Percentiles rank a stretch among this genome's conserved stretches.
Conservation (phyloP, 352 stramenopile genomes). For the Globisporangium lucens region DNA sequence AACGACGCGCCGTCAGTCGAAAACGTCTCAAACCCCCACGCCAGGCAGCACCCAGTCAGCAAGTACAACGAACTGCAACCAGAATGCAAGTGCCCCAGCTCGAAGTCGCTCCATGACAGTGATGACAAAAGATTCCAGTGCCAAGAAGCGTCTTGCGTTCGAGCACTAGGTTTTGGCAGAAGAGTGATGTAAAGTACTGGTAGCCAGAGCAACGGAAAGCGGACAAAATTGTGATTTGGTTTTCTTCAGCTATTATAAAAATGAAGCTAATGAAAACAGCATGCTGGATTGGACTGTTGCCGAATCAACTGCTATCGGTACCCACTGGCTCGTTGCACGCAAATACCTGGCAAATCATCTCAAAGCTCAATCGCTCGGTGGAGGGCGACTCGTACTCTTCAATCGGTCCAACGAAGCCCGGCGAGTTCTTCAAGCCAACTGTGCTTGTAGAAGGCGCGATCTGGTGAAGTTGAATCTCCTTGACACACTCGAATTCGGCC, state of each 20-base stretch:
- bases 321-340: neutral
- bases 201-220: too few species aligned
- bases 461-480: constrained; percentile 27
- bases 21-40: constrained; percentile 27
- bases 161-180: constrained; percentile 22
- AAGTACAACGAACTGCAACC: constrained; percentile 14
- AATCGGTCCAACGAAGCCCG: constrained; percentile 30
- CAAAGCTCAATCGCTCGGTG: constrained; percentile 15
- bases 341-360: constrained; percentile 26
- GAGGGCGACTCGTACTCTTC: constrained; percentile 21
- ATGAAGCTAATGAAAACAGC: too few species aligned
- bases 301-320: neutral
- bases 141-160: constrained; percentile 30
- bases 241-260: too few species aligned
- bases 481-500: constrained; percentile 47
- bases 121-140: constrained; percentile 22
- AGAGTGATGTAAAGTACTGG: neutral
- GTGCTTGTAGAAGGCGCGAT: neutral
- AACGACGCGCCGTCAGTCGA: constrained; percentile 33
- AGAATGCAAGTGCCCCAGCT: constrained; percentile 21
- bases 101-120: constrained; percentile 39
- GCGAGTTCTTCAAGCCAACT: neutral
- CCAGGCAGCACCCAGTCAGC: constrained; percentile 18
- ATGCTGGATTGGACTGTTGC: neutral
- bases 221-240: too few species aligned